Conservation (phyloP, 2,329 filamentous ascomycete genomes). For the Bipolaris cookei region DNA sequence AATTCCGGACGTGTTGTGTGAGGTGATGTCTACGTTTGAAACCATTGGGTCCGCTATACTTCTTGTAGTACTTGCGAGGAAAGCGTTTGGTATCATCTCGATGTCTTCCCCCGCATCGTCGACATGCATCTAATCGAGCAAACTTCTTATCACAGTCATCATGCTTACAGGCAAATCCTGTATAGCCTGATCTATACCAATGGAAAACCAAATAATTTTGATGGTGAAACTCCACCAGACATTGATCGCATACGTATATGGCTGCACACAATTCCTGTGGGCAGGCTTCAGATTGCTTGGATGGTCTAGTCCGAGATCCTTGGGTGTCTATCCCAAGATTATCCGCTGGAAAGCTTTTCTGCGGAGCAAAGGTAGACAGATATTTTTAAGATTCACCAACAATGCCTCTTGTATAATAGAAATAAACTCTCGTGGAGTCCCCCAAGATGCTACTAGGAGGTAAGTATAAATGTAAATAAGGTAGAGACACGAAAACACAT, state of each 20-base stretch:
- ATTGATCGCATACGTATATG: not conserved
- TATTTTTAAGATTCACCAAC: too few species aligned
- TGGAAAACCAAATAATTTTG: rapidly evolving
- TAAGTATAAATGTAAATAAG: too few species aligned
- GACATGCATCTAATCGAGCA: not conserved
- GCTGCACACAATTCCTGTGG: not conserved
- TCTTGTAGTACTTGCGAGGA: conserved; percentile 3
- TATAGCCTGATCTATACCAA: rapidly evolving
- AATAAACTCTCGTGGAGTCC: too few species aligned
- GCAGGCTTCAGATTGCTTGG: too few species aligned
- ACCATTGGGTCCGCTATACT: not conserved
- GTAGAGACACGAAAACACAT: too few species aligned
- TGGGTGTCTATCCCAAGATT: too few species aligned
- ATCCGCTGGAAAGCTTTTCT: too few species aligned
- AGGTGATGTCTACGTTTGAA: conserved; percentile 8
- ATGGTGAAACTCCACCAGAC: not conserved
- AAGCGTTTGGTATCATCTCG: not conserved
- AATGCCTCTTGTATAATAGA: too few species aligned
- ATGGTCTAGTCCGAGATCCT: too few species aligned
- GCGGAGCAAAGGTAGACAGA: too few species aligned
- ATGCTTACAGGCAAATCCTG: not conserved
- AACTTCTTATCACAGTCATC: not conserved
- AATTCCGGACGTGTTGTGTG: not conserved
- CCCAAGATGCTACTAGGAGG: too few species aligned
- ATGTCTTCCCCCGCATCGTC: not conserved